Evolutionary conservation across 2,329 filamentous ascomycete genomes (phyloP), one percentile per base, ranked within the genome.

Genomic region (Talaromyces piceae): DNA sequence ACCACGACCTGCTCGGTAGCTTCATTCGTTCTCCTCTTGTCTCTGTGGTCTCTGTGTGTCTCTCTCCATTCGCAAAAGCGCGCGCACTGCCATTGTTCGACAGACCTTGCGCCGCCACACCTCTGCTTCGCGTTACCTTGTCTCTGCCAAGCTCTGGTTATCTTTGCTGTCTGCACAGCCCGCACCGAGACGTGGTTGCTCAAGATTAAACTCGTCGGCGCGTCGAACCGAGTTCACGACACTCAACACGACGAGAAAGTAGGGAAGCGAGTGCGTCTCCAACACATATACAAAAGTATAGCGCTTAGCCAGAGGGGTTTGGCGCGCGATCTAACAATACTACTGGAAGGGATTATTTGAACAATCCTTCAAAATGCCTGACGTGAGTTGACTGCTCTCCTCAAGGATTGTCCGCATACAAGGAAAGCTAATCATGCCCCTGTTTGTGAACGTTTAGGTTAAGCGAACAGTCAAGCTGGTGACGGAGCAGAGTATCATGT

Each of bases 391-490:
- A 13, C 20, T 20, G 25, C 23, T 7, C 23, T 30, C 26, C 33
- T 33, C 28, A 4, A 33, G 30, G 31, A 18, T 37, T 20, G 33
- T 20, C 5, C n/a, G n/a, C n/a, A n/a, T n/a, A n/a, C n/a, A n/a
- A n/a, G n/a, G n/a, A 9, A 4, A 37, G 33, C 33, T 37, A 20
- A 37, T 7, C 46, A 33, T 39, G 12, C 37, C 28, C 39, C 23
- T 46, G 50, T 41, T 47, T 41, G 46, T n/a, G 41, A 25, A 41
- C 37, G 30, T 55, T 48, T 61, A 87, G 83, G 73, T 85, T 63
- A 87, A 96, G 80, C 83, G 93, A 65, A 87, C 83, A 66, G 79
- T 98, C 72, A 94, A 91, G 81, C 82, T 98, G 74, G 80, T 96
- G 60, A 97, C 93, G 47, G 85, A 93, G 75, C 91, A 97, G 72